Base-by-base conservation (phyloP, 257 asterid species). In the Handroanthus guayacan region DNA sequence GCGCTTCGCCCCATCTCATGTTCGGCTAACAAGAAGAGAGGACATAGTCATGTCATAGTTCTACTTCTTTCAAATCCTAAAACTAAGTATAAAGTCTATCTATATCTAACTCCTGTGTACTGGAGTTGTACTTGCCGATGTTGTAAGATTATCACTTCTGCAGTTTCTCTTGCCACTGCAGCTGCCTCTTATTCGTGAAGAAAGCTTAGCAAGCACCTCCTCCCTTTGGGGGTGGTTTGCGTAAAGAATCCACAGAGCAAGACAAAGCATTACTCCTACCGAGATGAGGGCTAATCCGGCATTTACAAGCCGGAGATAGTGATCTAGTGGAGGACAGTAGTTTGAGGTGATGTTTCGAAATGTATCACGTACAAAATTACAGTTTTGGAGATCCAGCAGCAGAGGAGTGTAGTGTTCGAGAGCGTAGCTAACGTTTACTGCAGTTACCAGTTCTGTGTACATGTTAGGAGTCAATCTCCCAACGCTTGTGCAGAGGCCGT, bases 201-300 rank as follows among this genome's bases (percentile, higher is more conserved):
- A 81, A 11, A 92, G 76, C 88, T 90, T 89, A 65, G 87, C 97
- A 86, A 91, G 92, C 96, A 86, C 98, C 80, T 95, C 99, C 97
- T 89, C 98, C 97, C 97, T 93, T 91, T 72, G 97, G 97, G 98
- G 99, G 96, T 94, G 97, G 98, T 95, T 93, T 31, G 93, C 97
- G 55, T 95, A 95, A 3, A 95, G 79, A 31, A 95, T 84, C 98
- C 99, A 95, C 16, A 91, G 87, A 5, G 97, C 93, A 5, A 95
- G 97, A 75, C 97, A 87, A 20, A 95, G 88, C 98, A 95, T 91
- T 39, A 95, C 96, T 14, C 98, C 99, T 2, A 86, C 97, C 0
- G 99, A 91, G 72, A 91, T 89, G 75, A 95, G 61, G 4, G 83
- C 97, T 58, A 95, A 77, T 65, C 99, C 99, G 0, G 89, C 90